A percentile compares a stretch with the other conserved stretches of the same genome.
Conservation (phyloP, 2,329 filamentous ascomycete species). For the Triangularia setosa region DNA sequence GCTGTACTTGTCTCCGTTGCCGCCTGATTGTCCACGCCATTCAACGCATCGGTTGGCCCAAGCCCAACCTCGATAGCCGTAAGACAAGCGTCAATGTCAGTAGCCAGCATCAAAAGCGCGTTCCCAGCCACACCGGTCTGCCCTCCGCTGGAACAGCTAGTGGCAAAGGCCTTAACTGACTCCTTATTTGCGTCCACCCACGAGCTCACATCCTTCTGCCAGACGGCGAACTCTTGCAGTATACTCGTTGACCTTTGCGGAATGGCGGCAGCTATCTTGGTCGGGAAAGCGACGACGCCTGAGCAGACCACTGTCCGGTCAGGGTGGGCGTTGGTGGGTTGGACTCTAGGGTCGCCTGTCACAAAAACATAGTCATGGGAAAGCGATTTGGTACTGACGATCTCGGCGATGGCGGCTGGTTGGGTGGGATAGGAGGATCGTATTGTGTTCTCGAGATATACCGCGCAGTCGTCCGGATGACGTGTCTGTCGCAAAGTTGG, state of each 20-base stretch:
- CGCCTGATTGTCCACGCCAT: neutral
- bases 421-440: neutral
- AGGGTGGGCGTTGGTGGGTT: neutral
- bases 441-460: neutral
- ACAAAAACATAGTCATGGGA: neutral
- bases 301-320: neutral
- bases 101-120: neutral
- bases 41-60: neutral
- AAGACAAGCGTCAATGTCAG: neutral
- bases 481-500: neutral
- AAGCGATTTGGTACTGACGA: neutral
- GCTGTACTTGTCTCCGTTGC: neutral
- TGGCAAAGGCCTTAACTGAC: neutral
- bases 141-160: neutral
- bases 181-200: neutral
- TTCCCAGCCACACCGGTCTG: neutral
- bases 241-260: neutral
- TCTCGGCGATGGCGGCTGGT: neutral
- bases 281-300: neutral
- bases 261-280: neutral
- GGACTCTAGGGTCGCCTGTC: neutral
- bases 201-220: neutral
- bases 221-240: neutral
- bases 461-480: neutral
- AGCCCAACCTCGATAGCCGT: constrained; percentile 7